A percentile compares a stretch with the other conserved stretches of the same genome.
phyloP scores from a whole-genome alignment of 495 filamentous ascomycete genomes.

The Talaromyces borbonicus region DNA sequence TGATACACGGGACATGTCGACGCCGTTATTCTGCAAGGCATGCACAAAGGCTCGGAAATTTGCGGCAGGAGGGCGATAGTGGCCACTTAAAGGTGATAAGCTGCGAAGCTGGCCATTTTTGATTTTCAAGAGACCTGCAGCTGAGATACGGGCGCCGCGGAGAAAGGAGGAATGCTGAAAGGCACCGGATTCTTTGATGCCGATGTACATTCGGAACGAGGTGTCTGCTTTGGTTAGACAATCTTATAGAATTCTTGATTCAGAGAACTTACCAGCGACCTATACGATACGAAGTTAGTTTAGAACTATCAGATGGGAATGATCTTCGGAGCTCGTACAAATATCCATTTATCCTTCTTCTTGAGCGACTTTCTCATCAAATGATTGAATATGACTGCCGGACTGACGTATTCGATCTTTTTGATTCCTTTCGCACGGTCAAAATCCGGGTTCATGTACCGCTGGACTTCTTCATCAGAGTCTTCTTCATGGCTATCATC shows the following conservation, averaged over 20 bases:
- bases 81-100: conserved; percentile 51
- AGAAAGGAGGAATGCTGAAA: conserved; percentile 91
- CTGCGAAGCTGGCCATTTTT: conserved; percentile 62
- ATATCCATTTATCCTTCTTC: conserved; percentile 84
- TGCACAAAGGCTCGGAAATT: conserved; percentile 77
- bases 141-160: conserved; percentile 67
- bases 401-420: conserved; percentile 58
- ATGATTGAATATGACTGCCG: conserved; percentile 58
- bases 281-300: conserved; percentile 8
- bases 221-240: conserved; percentile 55
- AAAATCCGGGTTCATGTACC: conserved; percentile 45
- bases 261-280: conserved; percentile 20
- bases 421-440: conserved; percentile 46
- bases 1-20: conserved; percentile 67
- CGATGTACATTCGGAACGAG: conserved; percentile 76
- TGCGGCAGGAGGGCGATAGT: conserved; percentile 71
- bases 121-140: conserved; percentile 79
- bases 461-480: conserved; percentile 29
- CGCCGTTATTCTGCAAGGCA: conserved; percentile 58
- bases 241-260: background rate
- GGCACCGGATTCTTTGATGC: conserved; percentile 78
- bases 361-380: conserved; percentile 59
- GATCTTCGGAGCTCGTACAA: conserved; percentile 45
- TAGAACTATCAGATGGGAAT: background rate
- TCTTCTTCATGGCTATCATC: background rate